Evolutionary conservation across 2,329 filamentous ascomycete genomes (phyloP), one percentile per base, ranked within the genome.

Genomic region (Penicillium palitans): DNA sequence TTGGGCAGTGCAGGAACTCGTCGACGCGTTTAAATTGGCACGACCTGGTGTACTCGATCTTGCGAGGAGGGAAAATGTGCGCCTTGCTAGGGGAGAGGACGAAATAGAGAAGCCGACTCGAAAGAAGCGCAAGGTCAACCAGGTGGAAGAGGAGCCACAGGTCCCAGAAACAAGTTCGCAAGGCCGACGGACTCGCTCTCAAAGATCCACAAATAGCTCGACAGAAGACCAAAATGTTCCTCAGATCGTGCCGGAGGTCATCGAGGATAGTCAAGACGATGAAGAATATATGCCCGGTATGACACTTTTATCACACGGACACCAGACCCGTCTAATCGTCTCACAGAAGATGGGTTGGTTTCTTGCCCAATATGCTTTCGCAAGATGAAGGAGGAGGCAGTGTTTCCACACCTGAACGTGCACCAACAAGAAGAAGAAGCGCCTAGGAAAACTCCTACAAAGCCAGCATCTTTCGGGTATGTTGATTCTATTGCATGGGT

Each of bases 391-490:
- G 84, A 87, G 51, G 84, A 84, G 64, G 81, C 83, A 55, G 90
- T 98, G 4, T 92, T 90, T 67, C 75, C 80, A n/a, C 95, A 98
- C 76, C 78, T 98, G 96, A 74, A 83, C 79, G 8, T 92, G 78
- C 70, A 83, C 80, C 40, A 70, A 49, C 58, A 49, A n/a, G 35
- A 56, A 24, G 57, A 49, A 31, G 42, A 53, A 17, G n/a, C 46
- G 0, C 40, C 55, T 4, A 39, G 17, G 15, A 51, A 62, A 52
- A 41, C 59, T 17, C 55, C 59, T n/a, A 42, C 61, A 6, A 70
- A 63, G 42, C 55, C 59, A 29, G 19, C 61, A 13, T 61, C 62
- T 35, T 69, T 71, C 52, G 68, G 71, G 74, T 76, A 68, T 17
- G 64, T 51, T 25, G 15, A 24, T 25, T 35, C 21, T 45, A 49